Evolutionary conservation across 177 flowering plant species (phyloP).

Genomic region (Vitis hybrid): DNA sequence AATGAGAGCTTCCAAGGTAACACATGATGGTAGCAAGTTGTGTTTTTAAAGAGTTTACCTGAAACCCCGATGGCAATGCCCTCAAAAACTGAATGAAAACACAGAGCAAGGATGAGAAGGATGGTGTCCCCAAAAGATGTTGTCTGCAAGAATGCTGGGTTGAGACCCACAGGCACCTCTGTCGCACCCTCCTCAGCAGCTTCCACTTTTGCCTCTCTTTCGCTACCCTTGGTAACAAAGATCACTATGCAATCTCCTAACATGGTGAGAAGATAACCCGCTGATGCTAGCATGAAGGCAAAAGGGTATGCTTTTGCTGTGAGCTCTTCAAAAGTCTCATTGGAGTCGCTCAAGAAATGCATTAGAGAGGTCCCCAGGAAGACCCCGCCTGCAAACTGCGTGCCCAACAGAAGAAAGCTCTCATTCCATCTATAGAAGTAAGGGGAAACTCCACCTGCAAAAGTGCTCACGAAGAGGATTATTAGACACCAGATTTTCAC

Average conservation of each 20-base stretch:
- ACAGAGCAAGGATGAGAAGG: constrained; percentile 70
- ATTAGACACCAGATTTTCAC: constrained; percentile 76
- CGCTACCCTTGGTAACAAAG: constrained; percentile 10
- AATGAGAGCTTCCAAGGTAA: no score
- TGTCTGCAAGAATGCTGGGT: constrained; percentile 40
- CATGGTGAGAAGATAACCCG: constrained; percentile 79
- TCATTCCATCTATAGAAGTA: constrained; percentile 83
- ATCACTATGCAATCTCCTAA: constrained; percentile 58
- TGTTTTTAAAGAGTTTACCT: constrained; percentile 30
- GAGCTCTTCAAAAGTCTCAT: constrained; percentile 43
- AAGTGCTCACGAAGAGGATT: constrained; percentile 63
- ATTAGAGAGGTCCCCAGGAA: constrained; percentile 73
- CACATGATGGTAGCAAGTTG: background rate
- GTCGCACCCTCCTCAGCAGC: constrained; percentile 29
- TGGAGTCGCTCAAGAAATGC: constrained; percentile 83
- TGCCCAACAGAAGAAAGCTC: constrained; percentile 68
- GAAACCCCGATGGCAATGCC: constrained; percentile 90
- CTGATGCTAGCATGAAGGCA: constrained; percentile 73
- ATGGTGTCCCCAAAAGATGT: constrained; percentile 59
- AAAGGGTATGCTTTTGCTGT: constrained; percentile 62
- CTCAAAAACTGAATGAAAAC: constrained; percentile 85
- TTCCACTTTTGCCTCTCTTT: constrained; percentile 27
- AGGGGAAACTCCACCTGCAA: constrained; percentile 76
- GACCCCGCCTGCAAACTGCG: constrained; percentile 88
- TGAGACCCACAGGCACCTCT: constrained; percentile 1